phyloP scores from a whole-genome alignment of 257 asterid genomes.

The Ehretia macrophylla region DNA sequence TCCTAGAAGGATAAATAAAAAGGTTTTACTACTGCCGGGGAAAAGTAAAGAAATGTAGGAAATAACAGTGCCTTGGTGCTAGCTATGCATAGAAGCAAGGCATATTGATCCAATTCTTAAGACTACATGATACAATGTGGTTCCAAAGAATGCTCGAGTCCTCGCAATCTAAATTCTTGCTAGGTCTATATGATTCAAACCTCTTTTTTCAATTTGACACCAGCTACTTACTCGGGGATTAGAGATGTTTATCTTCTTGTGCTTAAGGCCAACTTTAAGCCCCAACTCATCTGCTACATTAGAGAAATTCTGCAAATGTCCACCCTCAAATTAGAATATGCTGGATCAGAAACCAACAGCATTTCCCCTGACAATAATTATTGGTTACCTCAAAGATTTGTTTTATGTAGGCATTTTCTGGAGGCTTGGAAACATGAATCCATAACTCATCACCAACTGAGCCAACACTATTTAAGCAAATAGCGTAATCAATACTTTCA shows the following conservation, averaged over 20 bases:
- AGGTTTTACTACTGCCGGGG: too few species aligned
- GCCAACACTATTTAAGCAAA: conserved; percentile 94
- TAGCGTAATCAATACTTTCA: conserved; percentile 86
- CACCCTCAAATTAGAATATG: conserved; percentile 21
- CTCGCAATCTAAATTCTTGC: not conserved
- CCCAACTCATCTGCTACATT: conserved; percentile 76
- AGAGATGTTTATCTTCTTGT: conserved; percentile 96
- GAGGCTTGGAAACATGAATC: conserved; percentile 94
- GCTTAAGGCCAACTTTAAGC: conserved; percentile 78
- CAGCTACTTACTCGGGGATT: conserved; percentile 75
- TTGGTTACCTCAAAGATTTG: conserved; percentile 77
- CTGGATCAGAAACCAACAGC: conserved; percentile 4
- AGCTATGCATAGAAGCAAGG: too few species aligned
- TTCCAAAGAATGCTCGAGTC: too few species aligned
- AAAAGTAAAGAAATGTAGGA: too few species aligned
- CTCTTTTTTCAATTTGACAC: not conserved
- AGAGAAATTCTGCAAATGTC: conserved; percentile 69
- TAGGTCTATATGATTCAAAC: not conserved
- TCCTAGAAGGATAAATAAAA: too few species aligned
- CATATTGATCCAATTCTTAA: too few species aligned
- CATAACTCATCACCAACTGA: conserved; percentile 51
- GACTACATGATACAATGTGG: too few species aligned
- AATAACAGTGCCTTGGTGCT: too few species aligned
- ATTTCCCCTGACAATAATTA: not conserved
- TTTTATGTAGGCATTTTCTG: conserved; percentile 72